phyloP scores from a whole-genome alignment of 768 basidiomycete genomes.

The Russula sp. region DNA sequence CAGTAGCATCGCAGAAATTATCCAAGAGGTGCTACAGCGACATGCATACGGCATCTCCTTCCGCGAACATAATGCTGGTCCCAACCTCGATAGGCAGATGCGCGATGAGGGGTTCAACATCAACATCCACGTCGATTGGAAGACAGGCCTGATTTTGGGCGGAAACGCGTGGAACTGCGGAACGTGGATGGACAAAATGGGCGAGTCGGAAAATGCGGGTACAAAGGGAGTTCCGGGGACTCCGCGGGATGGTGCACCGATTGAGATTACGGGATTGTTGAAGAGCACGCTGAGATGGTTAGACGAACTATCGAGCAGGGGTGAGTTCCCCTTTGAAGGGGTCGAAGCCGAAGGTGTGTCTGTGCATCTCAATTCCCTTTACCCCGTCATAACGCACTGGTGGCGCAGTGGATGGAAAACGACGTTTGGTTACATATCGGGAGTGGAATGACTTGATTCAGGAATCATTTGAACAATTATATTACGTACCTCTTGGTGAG shows the following conservation, averaged over 20 bases:
- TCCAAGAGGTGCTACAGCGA: conserved; percentile 93
- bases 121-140: conserved; percentile 92
- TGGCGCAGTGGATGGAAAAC: conserved; percentile 58
- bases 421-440: conserved; percentile 73
- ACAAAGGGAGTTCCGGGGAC: conserved; percentile 96
- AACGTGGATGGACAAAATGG: conserved; percentile 99
- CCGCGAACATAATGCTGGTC: conserved; percentile 94
- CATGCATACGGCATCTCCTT: conserved; percentile 91
- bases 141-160: conserved; percentile 82
- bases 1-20: conserved; percentile 85
- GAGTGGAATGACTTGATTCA: conserved; percentile 88
- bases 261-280: conserved; percentile 91
- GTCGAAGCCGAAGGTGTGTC: conserved; percentile 71
- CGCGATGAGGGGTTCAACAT: conserved; percentile 87
- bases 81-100: conserved; percentile 98
- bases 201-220: conserved; percentile 84
- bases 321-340: conserved; percentile 85
- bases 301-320: conserved; percentile 52
- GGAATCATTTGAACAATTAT: conserved; percentile 80
- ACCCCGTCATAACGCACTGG: conserved; percentile 5
- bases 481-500: conserved; percentile 81
- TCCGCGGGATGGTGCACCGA: conserved; percentile 90
- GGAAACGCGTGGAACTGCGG: conserved; percentile 85
- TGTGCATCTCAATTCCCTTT: not conserved
- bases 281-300: conserved; percentile 95